phyloP scores from a whole-genome alignment of 371 early-diverging fungal genomes.

The Cokeromyces recurvatus region DNA sequence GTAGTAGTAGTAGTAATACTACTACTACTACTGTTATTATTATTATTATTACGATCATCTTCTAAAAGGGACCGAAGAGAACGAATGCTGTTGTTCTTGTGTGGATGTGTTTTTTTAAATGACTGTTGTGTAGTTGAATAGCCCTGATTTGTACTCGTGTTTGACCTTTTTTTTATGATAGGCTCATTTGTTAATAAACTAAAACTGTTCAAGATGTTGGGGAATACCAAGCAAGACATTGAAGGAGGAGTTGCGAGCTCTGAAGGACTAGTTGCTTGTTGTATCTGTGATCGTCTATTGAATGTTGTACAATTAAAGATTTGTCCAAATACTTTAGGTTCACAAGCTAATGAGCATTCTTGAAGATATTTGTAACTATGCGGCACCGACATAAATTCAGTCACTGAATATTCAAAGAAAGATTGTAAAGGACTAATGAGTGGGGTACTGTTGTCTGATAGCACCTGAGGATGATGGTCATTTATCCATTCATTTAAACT shows the following conservation, averaged over 20 bases:
- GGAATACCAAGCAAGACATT: conserved; percentile 36
- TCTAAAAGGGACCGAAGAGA: conserved; percentile 15
- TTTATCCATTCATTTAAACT: conserved; percentile 26
- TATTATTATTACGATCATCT: conserved; percentile 1
- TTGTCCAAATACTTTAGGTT: conserved; percentile 54
- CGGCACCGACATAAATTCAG: conserved; percentile 35
- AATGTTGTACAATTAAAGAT: conserved; percentile 20
- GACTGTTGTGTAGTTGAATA: background rate
- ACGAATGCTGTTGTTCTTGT: conserved; percentile 8
- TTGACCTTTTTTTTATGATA: background rate
- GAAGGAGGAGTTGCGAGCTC: too few relatives aligned
- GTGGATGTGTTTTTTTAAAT: conserved; percentile 1
- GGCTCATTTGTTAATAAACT: conserved; percentile 18
- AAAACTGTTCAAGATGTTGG: conserved; percentile 36
- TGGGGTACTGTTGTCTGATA: too few relatives aligned
- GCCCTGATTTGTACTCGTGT: background rate
- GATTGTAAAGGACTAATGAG: conserved; percentile 38
- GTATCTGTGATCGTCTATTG: too few relatives aligned
- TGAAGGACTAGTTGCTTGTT: too few relatives aligned
- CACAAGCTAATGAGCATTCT: conserved; percentile 56
- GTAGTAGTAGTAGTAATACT: too few relatives aligned
- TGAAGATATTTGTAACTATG: conserved; percentile 41
- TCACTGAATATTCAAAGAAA: conserved; percentile 37
- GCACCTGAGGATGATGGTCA: too few relatives aligned
- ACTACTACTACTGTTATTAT: too few relatives aligned